phyloP scores from a whole-genome alignment of 2,329 filamentous ascomycete genomes.

The Arthrobotrys conoides region DNA sequence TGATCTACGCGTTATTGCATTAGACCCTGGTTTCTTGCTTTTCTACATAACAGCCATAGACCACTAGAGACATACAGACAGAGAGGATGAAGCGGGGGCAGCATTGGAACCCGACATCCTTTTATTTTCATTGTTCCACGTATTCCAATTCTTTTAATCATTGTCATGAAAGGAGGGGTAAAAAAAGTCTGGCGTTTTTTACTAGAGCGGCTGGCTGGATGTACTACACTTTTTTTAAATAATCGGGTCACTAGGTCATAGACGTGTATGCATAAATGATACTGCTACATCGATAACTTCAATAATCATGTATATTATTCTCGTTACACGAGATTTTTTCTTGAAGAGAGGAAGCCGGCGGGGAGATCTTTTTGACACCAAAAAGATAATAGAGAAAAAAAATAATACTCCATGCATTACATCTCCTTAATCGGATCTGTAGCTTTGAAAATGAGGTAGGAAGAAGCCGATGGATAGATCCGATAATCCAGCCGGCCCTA shows the following conservation, averaged over 20 bases:
- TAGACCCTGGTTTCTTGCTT: conserved; percentile 13
- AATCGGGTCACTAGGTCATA: conserved; percentile 9
- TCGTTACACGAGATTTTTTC: conserved; percentile 27
- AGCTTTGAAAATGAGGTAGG: neutral
- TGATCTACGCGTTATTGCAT: conserved; percentile 33
- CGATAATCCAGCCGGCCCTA: neutral
- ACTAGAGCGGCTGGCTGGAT: conserved; percentile 20
- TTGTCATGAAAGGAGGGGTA: conserved; percentile 17
- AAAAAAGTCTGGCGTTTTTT: conserved; percentile 27
- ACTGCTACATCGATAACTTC: neutral
- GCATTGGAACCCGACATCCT: conserved; percentile 10
- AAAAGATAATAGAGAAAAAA: neutral
- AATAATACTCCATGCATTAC: neutral
- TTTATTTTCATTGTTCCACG: conserved; percentile 44
- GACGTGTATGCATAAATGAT: conserved; percentile 17
- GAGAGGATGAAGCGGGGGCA: neutral
- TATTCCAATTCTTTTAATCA: conserved; percentile 27
- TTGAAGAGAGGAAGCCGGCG: no score
- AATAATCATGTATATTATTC: conserved; percentile 40
- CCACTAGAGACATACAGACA: neutral
- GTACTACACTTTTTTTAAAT: neutral
- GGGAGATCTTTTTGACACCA: conserved; percentile 6
- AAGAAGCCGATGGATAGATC: conserved; percentile 14
- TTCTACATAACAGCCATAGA: neutral
- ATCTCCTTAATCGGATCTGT: conserved; percentile 1